Base-by-base conservation (phyloP, 1,284 basidiomycete genomes). In the Papiliotrema nemorosa region DNA sequence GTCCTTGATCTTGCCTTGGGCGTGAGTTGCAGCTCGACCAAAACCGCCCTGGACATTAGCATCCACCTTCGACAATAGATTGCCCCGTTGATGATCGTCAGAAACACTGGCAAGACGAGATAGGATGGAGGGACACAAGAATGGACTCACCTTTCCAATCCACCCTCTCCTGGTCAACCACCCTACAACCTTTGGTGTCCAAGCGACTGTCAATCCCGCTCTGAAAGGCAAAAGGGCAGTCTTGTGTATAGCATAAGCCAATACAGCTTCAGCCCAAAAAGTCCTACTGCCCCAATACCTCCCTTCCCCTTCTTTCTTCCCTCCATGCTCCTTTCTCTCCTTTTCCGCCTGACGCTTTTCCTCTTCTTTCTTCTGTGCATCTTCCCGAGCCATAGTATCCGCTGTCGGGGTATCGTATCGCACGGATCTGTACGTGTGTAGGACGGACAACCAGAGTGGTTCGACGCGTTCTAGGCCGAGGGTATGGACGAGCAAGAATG, bases 201-300 rank as follows among this genome's bases (percentile, higher is more conserved):
- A 76, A 0, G 84, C 86, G 1, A 90, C 91, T 0, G 94, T 97
- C 55, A 94, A 73, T 0, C 90, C 93, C 0, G 97, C 83, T 21
- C 96, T 78, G 20, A 97, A 72, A 5, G 96, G 94, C n/a, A 97
- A 70, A 65, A 97, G 85, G 0, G 91, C 70, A 0, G 91, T 96
- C 77, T 98, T 98, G 81, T 98, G 94, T 48, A 98, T 84, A 7
- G 88, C 88, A 72, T 93, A 98, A 6, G 96, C 94, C 53, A 98
- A 78, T 0, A 90, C 83, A 36, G 91, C 76, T 82, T 97, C 96
- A 31, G 93, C 91, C 74, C 90, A 93, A 7, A 97, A 49, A 34
- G 57, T 58, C 45, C 48, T 54, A 25, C 52, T 56, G 7, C 54
- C 55, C 46, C 52, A 57, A 24, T 43, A 46, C 7, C n/a, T n/a